Evolutionary conservation across 257 asterid species (phyloP), one percentile per base, ranked within the genome.

Genomic region (Nicotiana benthamiana): DNA sequence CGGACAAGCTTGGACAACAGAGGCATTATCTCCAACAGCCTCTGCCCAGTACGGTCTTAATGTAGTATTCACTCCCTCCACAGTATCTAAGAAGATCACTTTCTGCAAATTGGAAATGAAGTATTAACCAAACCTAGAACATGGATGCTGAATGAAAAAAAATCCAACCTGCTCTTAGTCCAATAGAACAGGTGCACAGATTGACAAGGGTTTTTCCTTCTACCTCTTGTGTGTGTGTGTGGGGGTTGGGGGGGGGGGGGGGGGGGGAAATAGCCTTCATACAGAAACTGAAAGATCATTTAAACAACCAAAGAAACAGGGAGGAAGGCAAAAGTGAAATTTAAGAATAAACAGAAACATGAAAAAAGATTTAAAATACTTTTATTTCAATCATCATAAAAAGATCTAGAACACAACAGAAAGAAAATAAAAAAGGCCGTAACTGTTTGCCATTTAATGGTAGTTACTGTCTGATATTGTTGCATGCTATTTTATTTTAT

Each of bases 21-120:
- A 90, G 40, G 97, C 99, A 80, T 83, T 92, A 80, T 86, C 97
- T 20, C 83, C 90, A 24, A 83, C 84, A 67, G 97, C 97, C 90
- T 90, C 92, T 34, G 79, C 93, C 99, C 99, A 96, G 83, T 91
- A 91, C 28, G 99, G 99, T 66, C 99, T 93, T 82, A 96, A 72
- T 56, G 89, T 85, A 59, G 88, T 57, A 9, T 93, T 84, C 52
- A 96, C 97, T 88, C 97, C 97, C 83, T 92, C 97, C 59, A 87
- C 80, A 51, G 88, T 93, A 91, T 92, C 98, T 77, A 96, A 87
- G 90, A 96, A 96, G 81, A 96, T 77, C 86, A 96, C 85, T 86
- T 96, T 96, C 99, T 96, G 91, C 85, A 65, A 80, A 80, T 75
- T 75, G 70, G 66, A 56, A 48, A 48, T 0, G 6, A 72, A 48